These are phyloP conservation scores for Physcomitrium patens DNA, from an alignment of 225 moss, liverwort and hornwort species.

Conservation along the genomic window DNA sequence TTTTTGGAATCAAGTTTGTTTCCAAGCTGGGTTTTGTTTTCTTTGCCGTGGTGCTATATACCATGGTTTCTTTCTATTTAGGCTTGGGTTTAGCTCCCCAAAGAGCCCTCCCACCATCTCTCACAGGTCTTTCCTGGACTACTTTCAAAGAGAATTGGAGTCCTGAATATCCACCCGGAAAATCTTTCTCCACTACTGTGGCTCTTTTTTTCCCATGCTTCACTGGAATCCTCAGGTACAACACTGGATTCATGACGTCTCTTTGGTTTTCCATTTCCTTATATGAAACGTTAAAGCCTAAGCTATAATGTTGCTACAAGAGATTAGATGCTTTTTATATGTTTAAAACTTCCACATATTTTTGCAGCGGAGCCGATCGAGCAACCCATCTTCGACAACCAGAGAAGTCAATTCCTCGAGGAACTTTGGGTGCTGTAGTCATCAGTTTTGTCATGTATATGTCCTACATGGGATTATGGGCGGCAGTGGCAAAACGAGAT, in stretches of 20 bases:
- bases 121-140: slow-evolving; percentile 91
- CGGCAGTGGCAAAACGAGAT: slow-evolving; percentile 84
- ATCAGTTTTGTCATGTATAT: slow-evolving; percentile 84
- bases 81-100: slow-evolving; percentile 83
- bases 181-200: slow-evolving; percentile 82
- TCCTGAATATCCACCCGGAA: slow-evolving; percentile 72
- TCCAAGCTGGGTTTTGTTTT: slow-evolving; percentile 84
- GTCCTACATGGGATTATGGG: slow-evolving; percentile 97
- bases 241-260: too few species aligned
- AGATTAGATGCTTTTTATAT: too few species aligned
- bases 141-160: slow-evolving; percentile 94
- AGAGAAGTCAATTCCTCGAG: slow-evolving; percentile 83
- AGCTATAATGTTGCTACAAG: too few species aligned
- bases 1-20: slow-evolving; percentile 89
- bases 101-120: slow-evolving; percentile 49
- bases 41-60: slow-evolving; percentile 81
- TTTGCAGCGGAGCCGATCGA: slow-evolving; percentile 87
- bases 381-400: slow-evolving; percentile 83
- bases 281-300: too few species aligned
- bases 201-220: slow-evolving; percentile 97
- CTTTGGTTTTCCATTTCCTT: too few species aligned
- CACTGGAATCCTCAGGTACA: slow-evolving; percentile 92
- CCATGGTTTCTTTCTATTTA: slow-evolving; percentile 89
- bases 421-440: slow-evolving; percentile 85
- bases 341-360: too few species aligned